Conservation (phyloP, 768 basidiomycete species). For the Leucocoprinus sp. region DNA sequence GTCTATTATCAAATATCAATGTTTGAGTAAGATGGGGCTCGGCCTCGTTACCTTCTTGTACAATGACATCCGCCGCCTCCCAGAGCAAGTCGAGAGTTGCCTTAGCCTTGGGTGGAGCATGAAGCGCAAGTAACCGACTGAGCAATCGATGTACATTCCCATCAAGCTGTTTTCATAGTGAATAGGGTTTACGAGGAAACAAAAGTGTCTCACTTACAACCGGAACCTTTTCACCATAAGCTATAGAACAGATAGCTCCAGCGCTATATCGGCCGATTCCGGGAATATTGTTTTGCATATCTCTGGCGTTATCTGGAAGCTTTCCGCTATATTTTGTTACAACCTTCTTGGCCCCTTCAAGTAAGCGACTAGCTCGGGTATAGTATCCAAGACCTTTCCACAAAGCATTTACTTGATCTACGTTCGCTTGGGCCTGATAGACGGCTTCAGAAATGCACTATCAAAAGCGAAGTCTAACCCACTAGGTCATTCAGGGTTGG, state of each 20-base stretch:
- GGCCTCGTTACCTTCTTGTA: slow-evolving; percentile 30
- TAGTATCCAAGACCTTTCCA: slow-evolving; percentile 96
- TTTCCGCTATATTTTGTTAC: slow-evolving; percentile 56
- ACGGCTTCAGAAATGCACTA: slow-evolving; percentile 9
- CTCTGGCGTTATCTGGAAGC: slow-evolving; percentile 72
- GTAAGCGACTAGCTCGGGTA: slow-evolving; percentile 73
- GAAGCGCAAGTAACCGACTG: slow-evolving; percentile 72
- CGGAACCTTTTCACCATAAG: slow-evolving; percentile 75
- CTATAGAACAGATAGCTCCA: slow-evolving; percentile 80
- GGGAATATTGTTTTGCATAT: slow-evolving; percentile 76
- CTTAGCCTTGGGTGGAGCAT: slow-evolving; percentile 78
- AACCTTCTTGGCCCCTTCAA: slow-evolving; percentile 77
- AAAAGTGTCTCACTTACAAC: slow-evolving; percentile 52
- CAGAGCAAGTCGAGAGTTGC: slow-evolving; percentile 74
- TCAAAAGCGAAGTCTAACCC: slow-evolving; percentile 19
- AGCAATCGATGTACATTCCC: slow-evolving; percentile 87
- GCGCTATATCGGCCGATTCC: slow-evolving; percentile 88
- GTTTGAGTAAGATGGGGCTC: neutral
- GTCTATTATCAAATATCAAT: neutral
- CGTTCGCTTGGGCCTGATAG: slow-evolving; percentile 52
- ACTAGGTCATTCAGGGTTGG: slow-evolving; percentile 75
- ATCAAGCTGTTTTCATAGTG: slow-evolving; percentile 50
- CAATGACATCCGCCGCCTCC: slow-evolving; percentile 65
- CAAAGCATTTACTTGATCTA: slow-evolving; percentile 78
- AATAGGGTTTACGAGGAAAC: neutral